Evolutionary conservation across 768 basidiomycete species (phyloP).

Genomic region (Pisolithus orientalis): DNA sequence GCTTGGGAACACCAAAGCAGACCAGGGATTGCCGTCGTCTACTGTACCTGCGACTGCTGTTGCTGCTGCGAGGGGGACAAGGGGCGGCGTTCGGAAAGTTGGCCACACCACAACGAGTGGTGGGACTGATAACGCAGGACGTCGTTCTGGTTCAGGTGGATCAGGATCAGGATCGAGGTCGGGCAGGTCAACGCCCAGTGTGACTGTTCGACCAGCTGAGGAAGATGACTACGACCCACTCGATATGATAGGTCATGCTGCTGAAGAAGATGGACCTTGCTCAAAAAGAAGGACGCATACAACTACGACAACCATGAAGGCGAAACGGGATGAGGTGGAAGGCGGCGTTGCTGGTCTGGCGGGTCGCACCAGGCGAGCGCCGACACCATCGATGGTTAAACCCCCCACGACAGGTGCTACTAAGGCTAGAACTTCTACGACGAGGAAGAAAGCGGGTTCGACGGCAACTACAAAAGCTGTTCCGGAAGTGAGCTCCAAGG

Average conservation of each 20-base stretch:
- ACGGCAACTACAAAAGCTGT: not conserved
- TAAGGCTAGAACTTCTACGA: not conserved
- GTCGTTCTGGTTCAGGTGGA: not conserved
- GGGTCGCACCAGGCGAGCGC: not conserved
- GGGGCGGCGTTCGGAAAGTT: not conserved
- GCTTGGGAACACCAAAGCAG: not conserved
- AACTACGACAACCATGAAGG: not conserved
- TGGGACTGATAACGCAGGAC: no score
- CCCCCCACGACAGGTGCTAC: not conserved
- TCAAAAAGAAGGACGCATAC: not conserved
- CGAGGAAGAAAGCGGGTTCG: not conserved
- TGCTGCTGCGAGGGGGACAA: not conserved
- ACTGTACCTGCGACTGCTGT: not conserved
- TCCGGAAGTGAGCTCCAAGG: not conserved
- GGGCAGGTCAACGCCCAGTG: not conserved
- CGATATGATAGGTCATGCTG: not conserved
- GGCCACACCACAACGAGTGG: not conserved
- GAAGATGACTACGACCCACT: slow-evolving; percentile 2
- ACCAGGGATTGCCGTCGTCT: not conserved
- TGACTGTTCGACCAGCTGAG: not conserved
- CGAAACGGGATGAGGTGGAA: not conserved
- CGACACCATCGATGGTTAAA: not conserved
- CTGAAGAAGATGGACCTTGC: not conserved
- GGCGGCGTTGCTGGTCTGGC: not conserved
- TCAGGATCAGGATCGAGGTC: not conserved